Evolutionary conservation across 2,329 filamentous ascomycete genomes (phyloP).

Genomic region (Pestalotiopsis sp.): DNA sequence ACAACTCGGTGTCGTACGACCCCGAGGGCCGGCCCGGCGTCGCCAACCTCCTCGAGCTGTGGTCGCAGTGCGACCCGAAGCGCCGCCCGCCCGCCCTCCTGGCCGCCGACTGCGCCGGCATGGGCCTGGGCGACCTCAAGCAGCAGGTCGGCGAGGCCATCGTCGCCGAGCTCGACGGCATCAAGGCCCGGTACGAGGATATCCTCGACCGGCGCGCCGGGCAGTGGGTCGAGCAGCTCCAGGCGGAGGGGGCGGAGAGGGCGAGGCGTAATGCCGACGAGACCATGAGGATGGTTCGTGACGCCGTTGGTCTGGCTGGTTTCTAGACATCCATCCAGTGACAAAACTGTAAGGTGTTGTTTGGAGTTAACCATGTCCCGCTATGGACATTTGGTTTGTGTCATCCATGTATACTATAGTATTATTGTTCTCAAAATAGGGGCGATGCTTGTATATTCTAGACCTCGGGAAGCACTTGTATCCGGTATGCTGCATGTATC

Average conservation of each 20-base stretch:
- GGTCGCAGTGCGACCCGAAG: constrained; percentile 66
- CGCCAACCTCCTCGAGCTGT: constrained; percentile 81
- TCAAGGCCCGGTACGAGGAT: constrained; percentile 52
- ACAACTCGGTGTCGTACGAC: constrained; percentile 71
- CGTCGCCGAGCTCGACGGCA: constrained; percentile 47
- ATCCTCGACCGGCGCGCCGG: constrained; percentile 48
- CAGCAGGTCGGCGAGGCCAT: constrained; percentile 63
- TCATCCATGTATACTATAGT: not conserved
- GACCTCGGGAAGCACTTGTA: not conserved
- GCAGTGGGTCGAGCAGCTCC: constrained; percentile 58
- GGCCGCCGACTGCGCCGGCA: constrained; percentile 34
- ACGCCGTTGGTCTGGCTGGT: constrained; percentile 49
- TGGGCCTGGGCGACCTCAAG: constrained; percentile 64
- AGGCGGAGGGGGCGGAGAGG: constrained; percentile 58
- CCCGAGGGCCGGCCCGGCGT: constrained; percentile 73
- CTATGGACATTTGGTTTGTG: not conserved
- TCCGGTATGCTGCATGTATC: not conserved
- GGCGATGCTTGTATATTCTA: not conserved
- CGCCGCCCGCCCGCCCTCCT: constrained; percentile 34
- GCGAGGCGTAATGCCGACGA: constrained; percentile 64
- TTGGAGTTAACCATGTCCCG: not conserved
- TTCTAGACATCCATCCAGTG: not conserved
- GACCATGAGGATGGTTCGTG: constrained; percentile 57
- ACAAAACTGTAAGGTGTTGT: not conserved
- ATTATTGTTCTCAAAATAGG: not conserved